Evolutionary conservation across 2,329 filamentous ascomycete species (phyloP).

Genomic region (Cordyceps sp.): DNA sequence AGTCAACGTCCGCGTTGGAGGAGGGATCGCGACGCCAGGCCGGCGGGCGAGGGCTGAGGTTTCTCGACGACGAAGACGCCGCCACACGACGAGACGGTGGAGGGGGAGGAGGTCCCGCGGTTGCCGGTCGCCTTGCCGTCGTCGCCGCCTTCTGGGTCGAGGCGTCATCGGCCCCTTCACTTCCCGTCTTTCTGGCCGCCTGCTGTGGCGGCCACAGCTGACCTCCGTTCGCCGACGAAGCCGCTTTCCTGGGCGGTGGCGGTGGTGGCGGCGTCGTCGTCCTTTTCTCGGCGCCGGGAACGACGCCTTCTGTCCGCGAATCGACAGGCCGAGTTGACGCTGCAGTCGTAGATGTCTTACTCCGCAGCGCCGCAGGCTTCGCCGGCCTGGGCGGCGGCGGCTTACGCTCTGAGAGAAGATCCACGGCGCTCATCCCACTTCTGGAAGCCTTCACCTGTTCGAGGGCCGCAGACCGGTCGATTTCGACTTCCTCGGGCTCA

Average conservation of each 20-base stretch:
- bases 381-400: slow-evolving; percentile 32
- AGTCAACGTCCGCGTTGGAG: slow-evolving; percentile 23
- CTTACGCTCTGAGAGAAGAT: slow-evolving; percentile 14
- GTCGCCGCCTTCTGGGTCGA: too few species aligned
- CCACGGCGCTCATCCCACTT: slow-evolving; percentile 9
- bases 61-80: slow-evolving; percentile 16
- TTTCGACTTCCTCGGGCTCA: slow-evolving; percentile 23
- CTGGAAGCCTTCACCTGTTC: slow-evolving; percentile 8
- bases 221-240: neutral
- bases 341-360: slow-evolving; percentile 18
- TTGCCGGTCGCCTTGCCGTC: slow-evolving; percentile 1
- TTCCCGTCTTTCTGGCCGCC: too few species aligned
- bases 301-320: neutral
- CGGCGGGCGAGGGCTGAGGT: slow-evolving; percentile 14
- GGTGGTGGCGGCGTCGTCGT: slow-evolving; percentile 4
- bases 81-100: too few species aligned
- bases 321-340: slow-evolving; percentile 1
- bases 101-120: slow-evolving; percentile 9
- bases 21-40: slow-evolving; percentile 13
- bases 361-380: slow-evolving; percentile 39
- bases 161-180: too few species aligned
- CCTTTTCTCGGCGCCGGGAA: neutral
- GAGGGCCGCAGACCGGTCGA: slow-evolving; percentile 17
- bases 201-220: too few species aligned
- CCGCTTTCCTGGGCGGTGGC: neutral